Conservation (phyloP, 176 grass and related monocot genomes). For the Oryza nivara region DNA sequence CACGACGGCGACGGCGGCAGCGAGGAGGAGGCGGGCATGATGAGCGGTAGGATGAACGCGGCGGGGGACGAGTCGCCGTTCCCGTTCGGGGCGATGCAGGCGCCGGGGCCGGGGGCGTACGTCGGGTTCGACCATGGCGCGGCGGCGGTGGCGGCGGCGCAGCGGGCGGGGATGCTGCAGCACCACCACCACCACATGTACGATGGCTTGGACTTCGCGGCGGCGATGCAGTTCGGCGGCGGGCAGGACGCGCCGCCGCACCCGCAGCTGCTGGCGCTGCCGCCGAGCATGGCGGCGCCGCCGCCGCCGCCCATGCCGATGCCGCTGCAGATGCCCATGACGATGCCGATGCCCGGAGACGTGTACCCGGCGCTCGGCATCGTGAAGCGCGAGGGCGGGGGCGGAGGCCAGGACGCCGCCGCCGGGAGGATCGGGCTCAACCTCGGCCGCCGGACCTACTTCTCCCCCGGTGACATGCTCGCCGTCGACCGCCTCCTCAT, state of each 20-base stretch:
- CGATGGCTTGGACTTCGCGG: slow-evolving; percentile 47
- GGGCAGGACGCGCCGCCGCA: slow-evolving; percentile 27
- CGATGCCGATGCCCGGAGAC: slow-evolving; percentile 29
- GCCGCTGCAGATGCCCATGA: slow-evolving; percentile 48
- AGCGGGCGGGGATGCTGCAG: slow-evolving; percentile 29
- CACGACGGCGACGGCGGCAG: too few species aligned
- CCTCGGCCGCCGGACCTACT: slow-evolving; percentile 85
- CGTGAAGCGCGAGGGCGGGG: slow-evolving; percentile 70
- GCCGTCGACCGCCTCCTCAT: slow-evolving; percentile 61
- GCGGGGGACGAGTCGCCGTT: slow-evolving; percentile 34
- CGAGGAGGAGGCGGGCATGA: slow-evolving; percentile 17
- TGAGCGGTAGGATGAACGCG: slow-evolving; percentile 55
- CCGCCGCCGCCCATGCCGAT: slow-evolving; percentile 34
- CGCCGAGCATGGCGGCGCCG: slow-evolving; percentile 32
- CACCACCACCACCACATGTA: slow-evolving; percentile 27
- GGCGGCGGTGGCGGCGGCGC: neutral
- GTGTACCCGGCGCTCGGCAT: slow-evolving; percentile 56
- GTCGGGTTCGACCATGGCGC: slow-evolving; percentile 48
- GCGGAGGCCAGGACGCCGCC: neutral
- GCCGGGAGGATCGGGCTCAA: slow-evolving; percentile 73
- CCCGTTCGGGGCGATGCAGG: slow-evolving; percentile 48
- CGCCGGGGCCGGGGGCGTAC: slow-evolving; percentile 25
- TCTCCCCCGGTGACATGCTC: slow-evolving; percentile 67
- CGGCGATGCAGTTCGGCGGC: slow-evolving; percentile 41
- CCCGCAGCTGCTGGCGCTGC: slow-evolving; percentile 48